Evolutionary conservation across 345 rosid genomes (phyloP), one percentile per base, ranked within the genome.

Genomic region (Eucalyptus caleyi): DNA sequence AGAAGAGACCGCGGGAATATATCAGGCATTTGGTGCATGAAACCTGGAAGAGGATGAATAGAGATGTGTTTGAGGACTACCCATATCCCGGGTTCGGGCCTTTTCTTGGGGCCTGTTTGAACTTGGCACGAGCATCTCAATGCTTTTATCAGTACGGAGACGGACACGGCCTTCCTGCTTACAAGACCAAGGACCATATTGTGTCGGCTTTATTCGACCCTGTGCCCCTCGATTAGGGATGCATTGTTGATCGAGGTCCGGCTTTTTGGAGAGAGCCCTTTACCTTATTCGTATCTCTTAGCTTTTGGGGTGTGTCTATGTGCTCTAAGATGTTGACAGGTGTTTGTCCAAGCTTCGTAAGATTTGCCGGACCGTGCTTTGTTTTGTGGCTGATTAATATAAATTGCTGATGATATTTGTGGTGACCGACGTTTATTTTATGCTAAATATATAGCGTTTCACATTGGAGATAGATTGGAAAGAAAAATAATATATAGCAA

Each of bases 81-180:
- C 16, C 50, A 2, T 50, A 37, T 14, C 89, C 27, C 2, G 18
- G n/a, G 16, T 53, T 40, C 30, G n/a, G 49, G 15, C 86, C 90
- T 32, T 88, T 90, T 27, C 9, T 86, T 16, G 32, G 32, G 8
- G 77, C 91, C 5, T 62, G 88, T 54, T 60, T 54, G 47, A 88
- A 90, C 86, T 62, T 90, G 24, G 77, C 62, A 8, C 54, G 90
- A 45, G 77, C 88, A 3, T 87, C 90, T 44, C 91, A 86, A 3
- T 90, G 42, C 87, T 88, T 88, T 85, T 90, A 90, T 87, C 88
- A n/a, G 30, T n/a, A 86, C 24, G 90, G 88, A 4, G 91, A 90
- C 49, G 90, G 90, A 14, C 90, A 88, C 42, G 88, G 89, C 21
- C 77, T 37, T 26, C 81, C 77, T 23, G 53, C 47, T 26, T 3